A percentile compares a stretch with the other conserved stretches of the same genome.
phyloP scores from a whole-genome alignment of 1,284 basidiomycete species.

The Amylostereum areolatum region DNA sequence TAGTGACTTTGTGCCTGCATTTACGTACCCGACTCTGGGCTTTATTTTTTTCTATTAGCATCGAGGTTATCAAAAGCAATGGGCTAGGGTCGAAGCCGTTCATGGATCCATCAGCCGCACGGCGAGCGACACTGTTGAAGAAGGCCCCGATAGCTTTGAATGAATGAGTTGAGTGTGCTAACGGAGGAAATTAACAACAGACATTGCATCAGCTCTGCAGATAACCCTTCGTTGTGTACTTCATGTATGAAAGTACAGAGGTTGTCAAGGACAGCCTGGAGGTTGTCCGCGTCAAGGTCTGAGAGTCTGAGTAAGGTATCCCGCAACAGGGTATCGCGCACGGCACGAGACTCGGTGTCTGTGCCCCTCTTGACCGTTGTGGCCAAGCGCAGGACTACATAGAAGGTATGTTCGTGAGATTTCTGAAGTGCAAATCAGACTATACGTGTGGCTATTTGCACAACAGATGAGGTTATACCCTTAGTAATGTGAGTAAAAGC shows the following conservation, averaged over 20 bases:
- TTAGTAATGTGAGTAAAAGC: conserved; percentile 49
- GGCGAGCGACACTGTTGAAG: conserved; percentile 45
- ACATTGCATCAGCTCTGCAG: conserved; percentile 48
- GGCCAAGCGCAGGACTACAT: not conserved
- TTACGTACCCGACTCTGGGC: conserved; percentile 44
- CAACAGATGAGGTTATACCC: conserved; percentile 29
- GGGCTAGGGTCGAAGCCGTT: conserved; percentile 48
- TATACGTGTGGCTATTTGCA: not conserved
- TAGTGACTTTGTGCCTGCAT: not conserved
- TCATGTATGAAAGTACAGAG: conserved; percentile 44
- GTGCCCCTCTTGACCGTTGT: no score
- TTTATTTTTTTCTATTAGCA: conserved; percentile 55
- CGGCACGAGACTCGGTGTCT: no score
- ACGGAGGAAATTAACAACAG: conserved; percentile 16
- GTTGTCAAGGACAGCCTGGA: conserved; percentile 40
- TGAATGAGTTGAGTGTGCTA: conserved; percentile 4
- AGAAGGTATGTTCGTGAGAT: not conserved
- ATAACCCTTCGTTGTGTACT: conserved; percentile 49
- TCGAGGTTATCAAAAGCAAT: conserved; percentile 42
- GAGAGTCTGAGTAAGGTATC: not conserved
- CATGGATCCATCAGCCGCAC: conserved; percentile 44
- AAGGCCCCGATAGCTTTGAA: conserved; percentile 48
- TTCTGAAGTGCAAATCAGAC: not conserved
- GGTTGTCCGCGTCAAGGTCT: not conserved
- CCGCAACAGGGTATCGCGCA: not conserved